Conservation (phyloP, 805 yeast species). For the Barnettozyma siamensis region DNA sequence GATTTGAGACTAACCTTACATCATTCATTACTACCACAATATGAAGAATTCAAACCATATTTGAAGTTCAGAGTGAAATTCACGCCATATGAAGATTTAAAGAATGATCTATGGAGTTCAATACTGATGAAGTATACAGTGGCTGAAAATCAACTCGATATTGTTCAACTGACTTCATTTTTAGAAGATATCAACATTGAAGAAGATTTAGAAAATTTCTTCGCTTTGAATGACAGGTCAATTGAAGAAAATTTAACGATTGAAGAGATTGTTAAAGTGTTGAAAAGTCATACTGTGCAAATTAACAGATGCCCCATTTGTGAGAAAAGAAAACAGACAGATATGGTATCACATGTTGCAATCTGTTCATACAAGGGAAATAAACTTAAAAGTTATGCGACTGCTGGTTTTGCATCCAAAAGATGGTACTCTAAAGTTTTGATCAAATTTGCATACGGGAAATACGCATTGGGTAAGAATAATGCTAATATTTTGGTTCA, state of each 20-base stretch:
- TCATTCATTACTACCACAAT: slow-evolving; percentile 9
- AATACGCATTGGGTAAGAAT: slow-evolving; percentile 77
- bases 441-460: slow-evolving; percentile 83
- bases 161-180: slow-evolving; percentile 57
- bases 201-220: slow-evolving; percentile 19
- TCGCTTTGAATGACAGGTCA: slow-evolving; percentile 12
- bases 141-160: slow-evolving; percentile 31
- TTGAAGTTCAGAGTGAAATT: slow-evolving; percentile 58
- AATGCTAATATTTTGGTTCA: slow-evolving; percentile 94
- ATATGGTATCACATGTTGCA: slow-evolving; percentile 81
- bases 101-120: slow-evolving; percentile 65
- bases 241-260: slow-evolving; percentile 40
- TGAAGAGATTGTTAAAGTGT: slow-evolving; percentile 49
- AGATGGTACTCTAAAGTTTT: slow-evolving; percentile 84
- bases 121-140: slow-evolving; percentile 44
- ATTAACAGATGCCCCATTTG: slow-evolving; percentile 76
- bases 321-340: slow-evolving; percentile 57
- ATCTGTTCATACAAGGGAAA: slow-evolving; percentile 78
- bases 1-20: slow-evolving; percentile 33
- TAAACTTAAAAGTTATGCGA: slow-evolving; percentile 66
- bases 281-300: slow-evolving; percentile 31
- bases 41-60: slow-evolving; percentile 38
- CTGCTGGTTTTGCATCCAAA: slow-evolving; percentile 76
- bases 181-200: slow-evolving; percentile 36
- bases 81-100: slow-evolving; percentile 56